Base-by-base conservation (phyloP, 2,329 filamentous ascomycete genomes). In the Arachnopeziza araneosa region DNA sequence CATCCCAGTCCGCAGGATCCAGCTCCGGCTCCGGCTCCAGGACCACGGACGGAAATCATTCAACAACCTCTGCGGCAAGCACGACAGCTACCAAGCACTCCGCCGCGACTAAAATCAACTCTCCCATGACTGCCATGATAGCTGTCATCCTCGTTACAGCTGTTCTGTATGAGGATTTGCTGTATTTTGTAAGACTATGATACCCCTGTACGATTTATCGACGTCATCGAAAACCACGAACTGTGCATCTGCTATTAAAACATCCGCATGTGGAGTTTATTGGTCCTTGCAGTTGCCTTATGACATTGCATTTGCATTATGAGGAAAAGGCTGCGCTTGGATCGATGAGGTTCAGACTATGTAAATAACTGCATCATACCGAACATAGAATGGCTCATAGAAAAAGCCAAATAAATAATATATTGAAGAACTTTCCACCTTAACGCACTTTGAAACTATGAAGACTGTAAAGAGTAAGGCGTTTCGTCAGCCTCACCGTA, bases 31-130 rank as follows among this genome's bases (percentile, higher is more conserved):
- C 52, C 24, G 17, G 55, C n/a, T 56, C 68, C 9, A 67, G 70
- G 8, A 77, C 75, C 1, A 66, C 76, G 22, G 71, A 71, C 58
- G 75, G 76, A 30, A 73, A 77, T 57, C 72, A 75, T 59, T 74
- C 75, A 17, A 63, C 72, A 5, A 63, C 66, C 32, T 52, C 60
- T 32, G 57, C 57, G 14, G 56, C 59, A 26, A 55, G 24, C 24
- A 49, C 57, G 2, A 60, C 63, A 48, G 48, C 56, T n/a, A n/a
- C 50, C 61, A 49, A 60, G 17, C 58, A 58, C 54, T 61, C 61
- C 19, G 57, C 50, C 26, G 56, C 57, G 26, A 56, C 32, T 44
- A 55, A 36, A 44, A 19, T 19, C 5, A 44, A 19, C 5, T 8
- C 12, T 44, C 12, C 36, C 17, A 19, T 44, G 36, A 44, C 36